Evolutionary conservation across 2,329 filamentous ascomycete genomes (phyloP).

Genomic region (Phialemoniopsis sp.): DNA sequence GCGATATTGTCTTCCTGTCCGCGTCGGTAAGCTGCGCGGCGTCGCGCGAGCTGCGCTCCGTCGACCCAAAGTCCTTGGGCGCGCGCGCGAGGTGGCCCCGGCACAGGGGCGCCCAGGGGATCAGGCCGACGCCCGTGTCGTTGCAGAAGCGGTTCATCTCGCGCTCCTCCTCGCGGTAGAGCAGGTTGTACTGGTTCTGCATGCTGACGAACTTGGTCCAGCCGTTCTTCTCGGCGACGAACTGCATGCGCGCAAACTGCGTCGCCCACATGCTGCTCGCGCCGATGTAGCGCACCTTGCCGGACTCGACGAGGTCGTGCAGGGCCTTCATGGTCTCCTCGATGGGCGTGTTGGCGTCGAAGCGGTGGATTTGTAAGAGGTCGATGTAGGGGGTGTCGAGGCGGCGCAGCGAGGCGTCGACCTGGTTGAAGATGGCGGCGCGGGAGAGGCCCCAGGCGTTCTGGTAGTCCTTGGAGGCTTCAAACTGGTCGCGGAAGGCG

Average conservation of each 20-base stretch:
- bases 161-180: constrained; percentile 60
- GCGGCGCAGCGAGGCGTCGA: constrained; percentile 28
- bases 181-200: constrained; percentile 57
- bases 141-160: constrained; percentile 39
- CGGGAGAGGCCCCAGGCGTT: constrained; percentile 22
- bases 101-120: constrained; percentile 35
- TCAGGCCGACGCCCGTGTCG: constrained; percentile 32
- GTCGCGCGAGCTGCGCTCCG: constrained; percentile 9
- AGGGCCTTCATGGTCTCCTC: constrained; percentile 62
- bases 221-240: constrained; percentile 49
- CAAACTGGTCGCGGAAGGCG: constrained; percentile 1
- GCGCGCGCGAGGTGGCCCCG: constrained; percentile 29
- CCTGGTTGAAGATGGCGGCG: constrained; percentile 32
- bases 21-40: constrained; percentile 11
- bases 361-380: constrained; percentile 57
- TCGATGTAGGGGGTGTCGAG: constrained; percentile 35
- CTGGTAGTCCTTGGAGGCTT: constrained; percentile 19
- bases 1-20: constrained; percentile 14
- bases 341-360: constrained; percentile 46
- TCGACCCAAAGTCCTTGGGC: constrained; percentile 18
- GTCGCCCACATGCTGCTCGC: constrained; percentile 46
- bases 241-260: constrained; percentile 51
- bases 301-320: constrained; percentile 54
- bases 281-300: constrained; percentile 54
- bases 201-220: constrained; percentile 60